Evolutionary conservation across 1,284 basidiomycete species (phyloP), one percentile per base, ranked within the genome.

Genomic region (Limonomyces culmigenus): DNA sequence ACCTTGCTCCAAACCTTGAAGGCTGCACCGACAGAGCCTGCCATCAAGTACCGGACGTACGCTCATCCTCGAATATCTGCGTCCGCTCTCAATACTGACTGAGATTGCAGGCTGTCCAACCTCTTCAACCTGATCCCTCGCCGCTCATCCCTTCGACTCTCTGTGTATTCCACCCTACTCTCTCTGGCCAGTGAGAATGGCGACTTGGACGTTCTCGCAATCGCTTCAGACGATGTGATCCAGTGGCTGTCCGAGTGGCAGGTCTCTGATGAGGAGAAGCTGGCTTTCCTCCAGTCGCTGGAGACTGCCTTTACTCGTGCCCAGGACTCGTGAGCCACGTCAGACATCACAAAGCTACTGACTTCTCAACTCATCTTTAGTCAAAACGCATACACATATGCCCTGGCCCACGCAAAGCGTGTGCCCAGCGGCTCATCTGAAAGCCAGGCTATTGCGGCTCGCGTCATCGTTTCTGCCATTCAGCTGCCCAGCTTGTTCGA

Each of bases 61-160:
- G 70, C 45, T 36, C 33, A 29, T 23, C 40, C 16, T 19, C 29
- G 37, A 37, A 12, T 16, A 23, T 32, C 8, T 29, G 37, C 32
- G 18, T 36, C 30, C n/a, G 15, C 29, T 32, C 30, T n/a, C n/a
- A n/a, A n/a, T n/a, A n/a, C 36, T 34, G 34, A 17, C 37, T 44
- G 19, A 33, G 19, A 34, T 38, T 38, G 14, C 45, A 91, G 88
- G 50, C 59, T 93, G 20, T 79, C 84, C 36, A 91, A 89, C 55
- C 59, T 89, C 23, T 92, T 91, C 71, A 92, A 93, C 53, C 67
- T 75, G 14, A 62, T 81, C 16, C 79, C 86, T 17, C 64, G 73
- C 38, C 61, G 59, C 30, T 88, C 86, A 4, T 50, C 73, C 10
- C 60, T 83, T 38, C 74, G 86, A 19, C 56, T 75, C 32, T 47